A percentile compares a stretch with the other conserved stretches of the same genome.
These are phyloP conservation scores for Circinella minor DNA, from an alignment of 371 early-diverging fungal genomes.

Conservation along the genomic window DNA sequence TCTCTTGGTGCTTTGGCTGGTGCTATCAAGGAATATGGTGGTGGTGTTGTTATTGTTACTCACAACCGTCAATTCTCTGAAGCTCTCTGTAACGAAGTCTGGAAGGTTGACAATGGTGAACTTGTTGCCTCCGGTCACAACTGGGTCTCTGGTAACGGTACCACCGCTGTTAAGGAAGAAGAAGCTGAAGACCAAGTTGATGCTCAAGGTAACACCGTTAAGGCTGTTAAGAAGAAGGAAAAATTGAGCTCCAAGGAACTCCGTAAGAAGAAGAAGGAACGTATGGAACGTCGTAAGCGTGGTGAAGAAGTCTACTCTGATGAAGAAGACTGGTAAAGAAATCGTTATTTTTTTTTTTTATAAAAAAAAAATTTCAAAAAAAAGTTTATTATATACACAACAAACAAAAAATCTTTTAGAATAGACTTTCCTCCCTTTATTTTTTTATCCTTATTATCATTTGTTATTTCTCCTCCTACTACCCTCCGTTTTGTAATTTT, in stretches of 20 bases:
- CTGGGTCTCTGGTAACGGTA: constrained; percentile 56
- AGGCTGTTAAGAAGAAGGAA: constrained; percentile 53
- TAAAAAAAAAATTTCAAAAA: constrained; percentile 2
- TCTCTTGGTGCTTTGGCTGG: constrained; percentile 74
- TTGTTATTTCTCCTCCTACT: background rate
- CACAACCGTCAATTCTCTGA: constrained; percentile 79
- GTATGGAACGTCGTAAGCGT: constrained; percentile 62
- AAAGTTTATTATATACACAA: constrained; percentile 5
- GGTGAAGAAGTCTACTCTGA: constrained; percentile 59
- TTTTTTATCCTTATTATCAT: constrained; percentile 1
- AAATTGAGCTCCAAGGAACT: constrained; percentile 55
- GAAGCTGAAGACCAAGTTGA: constrained; percentile 50
- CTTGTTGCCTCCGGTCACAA: constrained; percentile 59
- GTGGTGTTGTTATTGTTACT: constrained; percentile 80
- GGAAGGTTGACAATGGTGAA: constrained; percentile 76
- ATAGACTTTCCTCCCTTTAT: background rate
- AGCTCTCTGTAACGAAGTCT: constrained; percentile 73
- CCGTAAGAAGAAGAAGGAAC: constrained; percentile 64
- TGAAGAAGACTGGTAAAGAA: constrained; percentile 50
- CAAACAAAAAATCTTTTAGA: background rate
- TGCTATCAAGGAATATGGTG: constrained; percentile 72
- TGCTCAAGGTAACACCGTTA: constrained; percentile 57
- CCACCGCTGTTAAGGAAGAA: constrained; percentile 40
- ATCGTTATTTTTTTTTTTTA: no score
- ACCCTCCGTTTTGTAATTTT: background rate